Percentiles rank a stretch among this genome's conserved stretches.
phyloP scores from a whole-genome alignment of 1,139 yeast genomes.

The Blastobotrys proliferans region DNA sequence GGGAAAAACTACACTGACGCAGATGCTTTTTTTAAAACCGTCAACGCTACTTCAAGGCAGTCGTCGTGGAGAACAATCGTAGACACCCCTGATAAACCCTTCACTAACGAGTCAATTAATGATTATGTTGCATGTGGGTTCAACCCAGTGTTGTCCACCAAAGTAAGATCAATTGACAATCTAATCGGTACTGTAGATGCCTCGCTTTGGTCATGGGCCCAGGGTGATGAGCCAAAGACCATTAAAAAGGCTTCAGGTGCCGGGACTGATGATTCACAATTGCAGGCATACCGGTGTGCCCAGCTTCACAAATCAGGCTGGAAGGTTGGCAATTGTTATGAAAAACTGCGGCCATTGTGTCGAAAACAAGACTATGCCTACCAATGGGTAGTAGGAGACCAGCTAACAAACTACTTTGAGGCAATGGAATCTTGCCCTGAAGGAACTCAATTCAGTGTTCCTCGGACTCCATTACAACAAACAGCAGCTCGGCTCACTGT shows the following conservation, averaged over 20 bases:
- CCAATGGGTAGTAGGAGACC: conserved; percentile 46
- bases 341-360: conserved; percentile 53
- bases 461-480: conserved; percentile 51
- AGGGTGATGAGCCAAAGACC: conserved; percentile 48
- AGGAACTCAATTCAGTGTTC: conserved; percentile 52
- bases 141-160: conserved; percentile 53
- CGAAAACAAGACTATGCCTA: conserved; percentile 35
- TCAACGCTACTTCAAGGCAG: conserved; percentile 8
- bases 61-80: conserved; percentile 16
- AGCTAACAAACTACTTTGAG: conserved; percentile 48
- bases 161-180: conserved; percentile 22
- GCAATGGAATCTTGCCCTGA: conserved; percentile 49
- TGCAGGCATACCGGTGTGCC: conserved; percentile 61
- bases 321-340: conserved; percentile 62
- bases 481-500: conserved; percentile 29
- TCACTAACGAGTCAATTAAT: conserved; percentile 34
- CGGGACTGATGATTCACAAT: conserved; percentile 17
- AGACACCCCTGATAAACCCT: conserved; percentile 12
- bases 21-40: neutral
- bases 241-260: no score
- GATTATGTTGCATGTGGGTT: conserved; percentile 51
- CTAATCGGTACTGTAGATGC: conserved; percentile 33
- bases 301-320: conserved; percentile 48
- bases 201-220: conserved; percentile 71
- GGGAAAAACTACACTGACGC: neutral